A percentile compares a stretch with the other conserved stretches of the same genome.
phyloP scores from a whole-genome alignment of 805 yeast genomes.

The Brettanomyces custersianus region DNA sequence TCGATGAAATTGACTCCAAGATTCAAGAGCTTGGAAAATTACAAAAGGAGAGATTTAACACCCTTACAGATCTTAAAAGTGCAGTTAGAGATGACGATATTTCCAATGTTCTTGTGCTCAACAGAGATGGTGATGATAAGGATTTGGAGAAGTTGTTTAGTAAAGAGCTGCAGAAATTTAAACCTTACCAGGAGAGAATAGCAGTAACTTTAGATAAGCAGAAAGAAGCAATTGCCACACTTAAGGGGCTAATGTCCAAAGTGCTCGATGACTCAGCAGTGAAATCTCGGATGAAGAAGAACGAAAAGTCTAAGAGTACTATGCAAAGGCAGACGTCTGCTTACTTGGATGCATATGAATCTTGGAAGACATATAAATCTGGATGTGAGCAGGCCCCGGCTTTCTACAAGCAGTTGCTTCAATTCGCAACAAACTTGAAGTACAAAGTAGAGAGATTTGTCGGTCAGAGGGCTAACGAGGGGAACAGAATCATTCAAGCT shows the following conservation, averaged over 20 bases:
- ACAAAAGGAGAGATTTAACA: slow-evolving; percentile 52
- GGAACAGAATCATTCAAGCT: slow-evolving; percentile 7
- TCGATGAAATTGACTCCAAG: slow-evolving; percentile 46
- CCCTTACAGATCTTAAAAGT: slow-evolving; percentile 56
- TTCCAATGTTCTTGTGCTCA: slow-evolving; percentile 61
- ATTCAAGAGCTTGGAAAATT: slow-evolving; percentile 54
- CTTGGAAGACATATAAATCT: slow-evolving; percentile 47
- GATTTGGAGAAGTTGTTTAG: slow-evolving; percentile 44
- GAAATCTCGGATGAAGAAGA: slow-evolving; percentile 35
- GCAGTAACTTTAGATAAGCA: slow-evolving; percentile 65
- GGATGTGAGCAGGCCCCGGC: slow-evolving; percentile 55
- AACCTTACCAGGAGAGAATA: slow-evolving; percentile 55
- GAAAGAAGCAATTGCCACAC: slow-evolving; percentile 32
- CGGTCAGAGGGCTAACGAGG: slow-evolving; percentile 23
- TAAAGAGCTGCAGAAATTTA: slow-evolving; percentile 69
- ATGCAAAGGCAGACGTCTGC: slow-evolving; percentile 29
- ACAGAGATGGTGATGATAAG: slow-evolving; percentile 38
- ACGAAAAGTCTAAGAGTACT: slow-evolving; percentile 30
- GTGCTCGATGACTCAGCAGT: slow-evolving; percentile 36
- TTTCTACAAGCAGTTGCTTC: slow-evolving; percentile 49
- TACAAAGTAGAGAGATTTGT: slow-evolving; percentile 19
- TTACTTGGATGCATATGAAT: slow-evolving; percentile 40
- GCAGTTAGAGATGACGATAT: slow-evolving; percentile 78
- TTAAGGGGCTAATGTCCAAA: slow-evolving; percentile 36
- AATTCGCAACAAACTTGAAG: slow-evolving; percentile 24